Base-by-base conservation (phyloP, 768 basidiomycete genomes). In the Saitozyma sp. region DNA sequence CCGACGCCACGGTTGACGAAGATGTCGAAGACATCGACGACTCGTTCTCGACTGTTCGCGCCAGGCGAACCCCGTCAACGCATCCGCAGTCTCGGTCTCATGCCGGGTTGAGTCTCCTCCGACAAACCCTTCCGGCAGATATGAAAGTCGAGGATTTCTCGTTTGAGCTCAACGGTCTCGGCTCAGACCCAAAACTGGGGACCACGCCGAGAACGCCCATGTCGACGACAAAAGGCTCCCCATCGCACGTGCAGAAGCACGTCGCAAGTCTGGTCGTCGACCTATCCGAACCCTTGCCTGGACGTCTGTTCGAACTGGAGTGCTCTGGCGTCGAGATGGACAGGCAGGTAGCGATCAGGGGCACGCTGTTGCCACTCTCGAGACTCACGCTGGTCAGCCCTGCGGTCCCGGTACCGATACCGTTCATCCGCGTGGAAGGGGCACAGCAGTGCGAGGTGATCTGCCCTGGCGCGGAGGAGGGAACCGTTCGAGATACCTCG, bases 71-170 rank as follows among this genome's bases (percentile, higher is more conserved):
- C 3, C 19, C 16, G 9, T 10, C 19, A 19, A 52, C 49, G 0
- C 17, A 19, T 11, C 37, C 29, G 10, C 46, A 40, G 1, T 20
- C 42, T 5, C 50, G 37, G 14, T 48, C 53, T 16, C 16, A 46
- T 19, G 57, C 53, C n/a, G 62, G 50, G 48, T 46, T 56, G 9
- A 63, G 59, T 63, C 54, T 66, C 4, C 40, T 66, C 38, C 58
- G 50, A 2, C 57, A 62, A 17, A 59, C 65, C 16, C 16, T 59
- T 17, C 60, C 59, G 52, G 54, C 56, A 6, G 65, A 63, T 45
- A 55, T 58, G 20, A 56, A 42, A 16, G 9, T 59, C n/a, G 72
- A 74, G 39, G 72, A 74, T 45, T 74, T 69, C 56, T 71, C 69
- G 0, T 74, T 74, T 42, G 72, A 74, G 62, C 40, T 71, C 9